Evolutionary conservation across 306 rosid genomes (phyloP), one percentile per base, ranked within the genome.

Genomic region (Pyrus betulifolia): DNA sequence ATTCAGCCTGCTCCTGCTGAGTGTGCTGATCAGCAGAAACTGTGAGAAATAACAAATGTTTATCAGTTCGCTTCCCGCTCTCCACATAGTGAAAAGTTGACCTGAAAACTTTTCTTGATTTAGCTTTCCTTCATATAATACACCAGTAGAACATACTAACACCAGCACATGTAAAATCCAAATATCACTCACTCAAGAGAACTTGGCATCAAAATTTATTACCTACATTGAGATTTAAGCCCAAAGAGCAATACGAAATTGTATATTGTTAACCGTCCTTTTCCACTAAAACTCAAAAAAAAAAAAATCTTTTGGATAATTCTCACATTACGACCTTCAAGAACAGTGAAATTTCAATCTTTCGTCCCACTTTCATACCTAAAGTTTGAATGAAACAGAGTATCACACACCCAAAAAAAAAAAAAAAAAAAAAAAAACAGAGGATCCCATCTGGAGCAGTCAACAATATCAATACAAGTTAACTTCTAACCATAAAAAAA

Each of bases 1-100:
- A 13, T 18, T 76, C 35, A 45, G 74, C 80, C 67, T 31, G 40
- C 33, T 42, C 71, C 67, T 31, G 40, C 33, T 42, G 65, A 76
- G 44, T 19, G 27, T 25, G 46, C 60, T 63, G 79, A 82, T 70
- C 66, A 69, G 74, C 74, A 74, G 54, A 55, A 62, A 74, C 79
- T 74, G 80, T 52, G 22, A 78, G 35, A 74, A 74, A 77, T 12
- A 44, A 49, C 8, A 51, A 62, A 62, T 40, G 64, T 27, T 30
- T 11, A 71, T 75, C 66, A 79, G 73, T 72, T 64, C 19, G 59
- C 60, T 25, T 30, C 28, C n/a, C 9, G 11, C 23, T 27, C 28
- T 19, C 70, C 78, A 61, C 64, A 60, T 58, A 18, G 23, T 62
- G 70, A 46, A 74, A 74, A 28, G 58, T 74, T 30, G 42, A 44